Evolutionary conservation across 208 protist species (phyloP), one percentile per base, ranked within the genome.

Genomic region (Phytomonas sp.): DNA sequence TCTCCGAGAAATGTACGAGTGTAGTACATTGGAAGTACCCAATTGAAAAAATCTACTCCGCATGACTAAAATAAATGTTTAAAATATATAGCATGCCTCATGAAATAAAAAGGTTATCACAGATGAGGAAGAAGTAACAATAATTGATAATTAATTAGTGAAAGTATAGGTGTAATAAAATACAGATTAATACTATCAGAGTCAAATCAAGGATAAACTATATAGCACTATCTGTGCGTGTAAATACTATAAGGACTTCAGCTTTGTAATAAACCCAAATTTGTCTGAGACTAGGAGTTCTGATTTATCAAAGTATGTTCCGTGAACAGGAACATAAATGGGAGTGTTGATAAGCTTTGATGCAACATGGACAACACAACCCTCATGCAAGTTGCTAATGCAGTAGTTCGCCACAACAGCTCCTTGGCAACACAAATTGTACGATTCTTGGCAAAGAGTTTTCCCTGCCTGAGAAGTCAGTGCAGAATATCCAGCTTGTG

Each of bases 271-370:
- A 29, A 80, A 88, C 29, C 91, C 91, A 56, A 90, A 87, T 52
- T 80, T 77, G 42, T 96, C 88, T 23, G 83, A 84, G 12, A 96
- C 83, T 0, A 93, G 72, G 65, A 96, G 65, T 32, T 94, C 84
- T 4, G 91, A 92, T 19, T 87, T 80, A 29, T 81, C 81, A 40
- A 91, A 83, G 77, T 96, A 96, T 4, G 75, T 76, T 0, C 75
- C 76, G 73, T 96, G 91, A 37, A 90, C 80, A 8, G 88, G 75
- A 36, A 92, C 70, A 74, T 91, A 96, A 36, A 79, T 82, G 2
- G 84, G 87, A 30, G 79, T 79, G 65, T 91, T 84, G 31, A 94
- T 79, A 2, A 94, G 75, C 72, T 88, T 92, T 29, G 87, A 84
- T 29, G 89, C 86, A 59, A 93, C 87, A 76, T 93, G 88, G 3